These are phyloP conservation scores for Colletotrichum sp. DNA, from an alignment of 2,329 filamentous ascomycete genomes.

Conservation along the genomic window DNA sequence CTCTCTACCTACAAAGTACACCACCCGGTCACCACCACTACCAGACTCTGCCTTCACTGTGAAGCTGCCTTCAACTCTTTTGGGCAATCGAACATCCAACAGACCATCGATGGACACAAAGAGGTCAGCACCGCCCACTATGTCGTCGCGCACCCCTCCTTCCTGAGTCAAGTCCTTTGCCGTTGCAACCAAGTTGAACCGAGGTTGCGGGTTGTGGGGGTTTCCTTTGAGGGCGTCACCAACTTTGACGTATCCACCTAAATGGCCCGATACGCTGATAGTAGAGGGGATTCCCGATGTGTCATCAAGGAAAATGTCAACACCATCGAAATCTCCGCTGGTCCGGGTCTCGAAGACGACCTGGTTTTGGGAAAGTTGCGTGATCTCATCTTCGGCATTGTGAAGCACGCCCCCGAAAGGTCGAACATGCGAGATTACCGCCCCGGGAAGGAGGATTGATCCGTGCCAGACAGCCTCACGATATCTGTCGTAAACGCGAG, in stretches of 20 bases:
- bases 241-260: constrained; percentile 35
- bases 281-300: background rate
- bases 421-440: constrained; percentile 20
- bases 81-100: constrained; percentile 24
- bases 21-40: background rate
- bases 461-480: constrained; percentile 37
- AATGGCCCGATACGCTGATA: constrained; percentile 25
- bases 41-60: background rate
- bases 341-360: constrained; percentile 29
- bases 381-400: constrained; percentile 25
- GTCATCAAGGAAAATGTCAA: constrained; percentile 24
- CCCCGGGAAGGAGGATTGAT: constrained; percentile 24
- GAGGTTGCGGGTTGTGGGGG: constrained; percentile 30
- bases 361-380: constrained; percentile 9
- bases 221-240: constrained; percentile 29
- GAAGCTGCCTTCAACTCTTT: constrained; percentile 23
- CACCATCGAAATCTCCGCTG: constrained; percentile 34
- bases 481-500: constrained; percentile 35
- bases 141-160: constrained; percentile 22
- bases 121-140: constrained; percentile 29
- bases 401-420: constrained; percentile 30
- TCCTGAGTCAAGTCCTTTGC: constrained; percentile 5
- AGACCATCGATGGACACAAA: constrained; percentile 27
- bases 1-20: constrained; percentile 13
- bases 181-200: constrained; percentile 20